phyloP scores from a whole-genome alignment of 2,329 filamentous ascomycete genomes.

The Colletotrichum lindemuthianum region DNA sequence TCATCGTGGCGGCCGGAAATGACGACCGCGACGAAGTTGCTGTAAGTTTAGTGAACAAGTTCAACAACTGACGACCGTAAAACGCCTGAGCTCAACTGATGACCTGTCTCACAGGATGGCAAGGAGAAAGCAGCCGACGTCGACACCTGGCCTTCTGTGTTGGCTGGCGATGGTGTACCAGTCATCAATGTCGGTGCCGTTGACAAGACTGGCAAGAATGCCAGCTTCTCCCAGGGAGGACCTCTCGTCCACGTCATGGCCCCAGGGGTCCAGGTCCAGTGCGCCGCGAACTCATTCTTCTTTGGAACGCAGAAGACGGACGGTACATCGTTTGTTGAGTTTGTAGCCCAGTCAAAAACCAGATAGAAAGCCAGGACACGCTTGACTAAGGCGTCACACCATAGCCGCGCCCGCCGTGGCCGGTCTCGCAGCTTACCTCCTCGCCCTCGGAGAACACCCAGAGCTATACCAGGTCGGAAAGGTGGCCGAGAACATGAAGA shows the following conservation, averaged over 20 bases:
- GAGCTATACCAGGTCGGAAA: not conserved
- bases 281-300: constrained; percentile 5
- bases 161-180: not conserved
- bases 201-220: constrained; percentile 11
- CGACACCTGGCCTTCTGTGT: not conserved
- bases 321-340: constrained; percentile 6
- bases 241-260: constrained; percentile 15
- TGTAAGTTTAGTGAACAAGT: not conserved
- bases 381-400: not conserved
- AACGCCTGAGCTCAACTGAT: too few species aligned
- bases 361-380: too few species aligned
- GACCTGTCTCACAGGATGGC: not conserved
- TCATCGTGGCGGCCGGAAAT: constrained; percentile 2
- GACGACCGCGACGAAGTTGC: not conserved
- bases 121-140: not conserved
- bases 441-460: not conserved
- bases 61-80: too few species aligned
- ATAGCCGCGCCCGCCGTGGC: constrained; percentile 1
- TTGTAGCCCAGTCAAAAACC: too few species aligned
- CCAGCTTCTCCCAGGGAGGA: constrained; percentile 5
- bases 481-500: constrained; percentile 7
- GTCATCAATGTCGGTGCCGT: constrained; percentile 11
- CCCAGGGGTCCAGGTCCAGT: not conserved
- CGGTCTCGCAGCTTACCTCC: constrained; percentile 9
- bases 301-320: not conserved